phyloP scores from a whole-genome alignment of 1,139 yeast genomes.

The Ogataea hybrid region DNA sequence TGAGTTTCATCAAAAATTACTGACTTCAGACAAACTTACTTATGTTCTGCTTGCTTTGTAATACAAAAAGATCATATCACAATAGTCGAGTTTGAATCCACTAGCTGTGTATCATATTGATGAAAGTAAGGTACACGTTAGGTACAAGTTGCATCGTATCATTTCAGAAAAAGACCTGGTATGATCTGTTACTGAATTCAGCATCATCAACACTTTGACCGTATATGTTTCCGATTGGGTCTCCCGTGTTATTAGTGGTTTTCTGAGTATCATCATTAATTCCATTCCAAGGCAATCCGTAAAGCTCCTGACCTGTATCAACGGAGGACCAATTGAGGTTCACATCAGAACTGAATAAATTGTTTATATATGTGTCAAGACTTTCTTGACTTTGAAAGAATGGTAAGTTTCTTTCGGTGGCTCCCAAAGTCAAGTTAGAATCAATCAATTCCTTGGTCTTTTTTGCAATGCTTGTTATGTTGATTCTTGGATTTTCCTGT shows the following conservation, averaged over 20 bases:
- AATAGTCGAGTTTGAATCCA: too few species aligned
- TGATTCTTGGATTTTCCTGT: not conserved
- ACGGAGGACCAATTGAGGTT: not conserved
- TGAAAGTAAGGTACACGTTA: too few species aligned
- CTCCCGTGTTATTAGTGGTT: not conserved
- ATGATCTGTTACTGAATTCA: too few species aligned
- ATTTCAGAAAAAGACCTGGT: too few species aligned
- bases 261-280: not conserved
- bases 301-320: not conserved
- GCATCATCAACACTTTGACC: not conserved
- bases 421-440: conserved; percentile 5
- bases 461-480: conserved; percentile 1
- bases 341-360: conserved; percentile 4
- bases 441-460: conserved; percentile 7
- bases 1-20: too few species aligned
- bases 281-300: not conserved
- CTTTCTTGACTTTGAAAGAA: conserved; percentile 4
- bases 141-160: too few species aligned
- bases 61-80: too few species aligned
- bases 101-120: too few species aligned
- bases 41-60: too few species aligned
- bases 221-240: not conserved
- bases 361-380: conserved; percentile 7
- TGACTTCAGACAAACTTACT: too few species aligned
- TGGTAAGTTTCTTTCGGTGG: conserved; percentile 11